These are phyloP conservation scores for Aspergillus bridgeri DNA, from an alignment of 495 filamentous ascomycete species.

Conservation along the genomic window DNA sequence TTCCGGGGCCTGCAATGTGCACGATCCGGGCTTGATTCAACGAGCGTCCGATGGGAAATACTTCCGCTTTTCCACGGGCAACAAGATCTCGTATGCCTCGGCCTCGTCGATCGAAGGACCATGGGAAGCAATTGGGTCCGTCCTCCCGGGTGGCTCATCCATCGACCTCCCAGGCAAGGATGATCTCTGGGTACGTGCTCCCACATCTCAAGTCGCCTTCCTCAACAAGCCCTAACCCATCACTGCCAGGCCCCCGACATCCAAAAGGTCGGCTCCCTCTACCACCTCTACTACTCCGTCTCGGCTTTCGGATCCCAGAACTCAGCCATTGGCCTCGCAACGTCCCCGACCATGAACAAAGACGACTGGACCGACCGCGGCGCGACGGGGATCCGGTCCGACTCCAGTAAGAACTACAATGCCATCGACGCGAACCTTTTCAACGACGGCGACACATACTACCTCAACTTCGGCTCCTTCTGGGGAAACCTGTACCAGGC, in stretches of 20 bases:
- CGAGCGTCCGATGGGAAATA: slow-evolving; percentile 62
- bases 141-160: slow-evolving; percentile 55
- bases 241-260: slow-evolving; percentile 63
- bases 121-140: slow-evolving; percentile 61
- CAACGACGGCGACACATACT: slow-evolving; percentile 43
- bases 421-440: slow-evolving; percentile 70
- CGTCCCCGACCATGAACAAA: slow-evolving; percentile 55
- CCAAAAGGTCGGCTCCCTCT: slow-evolving; percentile 49
- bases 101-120: slow-evolving; percentile 59
- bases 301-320: slow-evolving; percentile 62
- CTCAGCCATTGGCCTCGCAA: slow-evolving; percentile 68
- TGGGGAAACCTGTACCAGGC: slow-evolving; percentile 69
- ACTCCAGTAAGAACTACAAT: slow-evolving; percentile 56
- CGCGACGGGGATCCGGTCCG: slow-evolving; percentile 47
- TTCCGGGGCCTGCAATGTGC: slow-evolving; percentile 56
- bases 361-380: slow-evolving; percentile 57
- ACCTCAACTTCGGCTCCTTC: slow-evolving; percentile 68
- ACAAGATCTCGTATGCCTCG: slow-evolving; percentile 60
- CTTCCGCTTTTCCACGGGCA: slow-evolving; percentile 71
- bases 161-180: slow-evolving; percentile 58
- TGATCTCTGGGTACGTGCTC: slow-evolving; percentile 58
- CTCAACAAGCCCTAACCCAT: not conserved
- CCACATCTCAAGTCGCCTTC: not conserved
- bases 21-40: slow-evolving; percentile 64
- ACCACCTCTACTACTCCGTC: slow-evolving; percentile 72